Conservation (phyloP, 345 rosid genomes). For the Moringa oleifera region DNA sequence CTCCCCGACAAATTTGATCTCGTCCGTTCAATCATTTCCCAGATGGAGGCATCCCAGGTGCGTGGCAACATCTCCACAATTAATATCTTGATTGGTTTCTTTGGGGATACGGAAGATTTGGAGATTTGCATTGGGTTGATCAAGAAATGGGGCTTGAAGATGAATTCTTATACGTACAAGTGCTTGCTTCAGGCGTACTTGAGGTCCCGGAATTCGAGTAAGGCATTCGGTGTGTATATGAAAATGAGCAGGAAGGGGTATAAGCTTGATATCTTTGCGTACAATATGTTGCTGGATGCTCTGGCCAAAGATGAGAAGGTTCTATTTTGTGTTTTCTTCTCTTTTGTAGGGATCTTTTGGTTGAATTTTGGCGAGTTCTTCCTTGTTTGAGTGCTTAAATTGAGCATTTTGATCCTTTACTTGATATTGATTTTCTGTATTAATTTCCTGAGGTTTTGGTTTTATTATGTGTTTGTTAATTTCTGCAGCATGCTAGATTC, state of each 20-base stretch:
- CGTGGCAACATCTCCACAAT: constrained; percentile 67
- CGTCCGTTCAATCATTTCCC: constrained; percentile 41
- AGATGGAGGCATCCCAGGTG: constrained; percentile 49
- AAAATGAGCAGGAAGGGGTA: constrained; percentile 71
- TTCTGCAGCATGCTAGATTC: too few species aligned
- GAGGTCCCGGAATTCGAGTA: constrained; percentile 50
- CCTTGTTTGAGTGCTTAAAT: not conserved
- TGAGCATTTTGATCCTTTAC: not conserved
- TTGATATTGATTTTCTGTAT: not conserved
- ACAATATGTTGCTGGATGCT: constrained; percentile 88
- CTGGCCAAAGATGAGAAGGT: constrained; percentile 79
- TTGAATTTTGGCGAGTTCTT: not conserved
- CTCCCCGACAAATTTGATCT: constrained; percentile 40
- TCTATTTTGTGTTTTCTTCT: constrained; percentile 1
- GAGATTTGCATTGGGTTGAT: constrained; percentile 46
- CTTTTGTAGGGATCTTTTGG: too few species aligned
- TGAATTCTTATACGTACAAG: constrained; percentile 75
- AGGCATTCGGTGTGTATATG: constrained; percentile 51
- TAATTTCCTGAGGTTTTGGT: too few species aligned
- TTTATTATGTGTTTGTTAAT: too few species aligned
- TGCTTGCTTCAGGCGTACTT: constrained; percentile 76
- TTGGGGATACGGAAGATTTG: constrained; percentile 51
- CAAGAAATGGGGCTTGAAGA: constrained; percentile 68
- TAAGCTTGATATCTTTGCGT: constrained; percentile 67
- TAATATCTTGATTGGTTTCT: constrained; percentile 67